Percentiles rank a stretch among this genome's conserved stretches.
phyloP scores from a whole-genome alignment of 495 filamentous ascomycete species.

The Pyrenula aspistea region DNA sequence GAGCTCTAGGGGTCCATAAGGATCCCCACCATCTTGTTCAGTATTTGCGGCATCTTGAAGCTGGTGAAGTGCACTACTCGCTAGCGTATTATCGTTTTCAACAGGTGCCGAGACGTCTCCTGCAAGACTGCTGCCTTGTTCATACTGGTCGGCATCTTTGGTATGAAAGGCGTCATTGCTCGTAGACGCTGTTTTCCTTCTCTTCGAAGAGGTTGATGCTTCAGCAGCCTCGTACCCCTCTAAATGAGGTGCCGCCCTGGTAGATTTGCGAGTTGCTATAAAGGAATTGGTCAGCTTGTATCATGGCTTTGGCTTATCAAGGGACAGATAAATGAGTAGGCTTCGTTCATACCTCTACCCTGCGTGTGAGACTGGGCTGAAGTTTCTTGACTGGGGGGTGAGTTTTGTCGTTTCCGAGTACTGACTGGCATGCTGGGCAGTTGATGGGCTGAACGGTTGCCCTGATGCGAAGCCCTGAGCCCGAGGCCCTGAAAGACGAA shows the following conservation, averaged over 20 bases:
- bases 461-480: neutral
- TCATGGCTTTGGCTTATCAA: too few species aligned
- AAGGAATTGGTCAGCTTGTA: neutral
- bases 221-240: neutral
- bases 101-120: neutral
- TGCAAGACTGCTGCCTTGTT: neutral
- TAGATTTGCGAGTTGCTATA: neutral
- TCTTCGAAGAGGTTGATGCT: neutral
- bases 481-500: neutral
- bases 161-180: neutral
- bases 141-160: neutral
- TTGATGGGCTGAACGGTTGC: neutral
- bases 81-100: neutral
- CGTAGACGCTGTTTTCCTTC: neutral
- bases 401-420: neutral
- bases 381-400: neutral
- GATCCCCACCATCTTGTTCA: neutral
- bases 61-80: neutral
- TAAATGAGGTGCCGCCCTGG: neutral
- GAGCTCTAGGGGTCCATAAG: slow-evolving; percentile 1
- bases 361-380: neutral
- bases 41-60: neutral
- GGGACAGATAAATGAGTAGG: neutral
- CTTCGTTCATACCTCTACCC: neutral
- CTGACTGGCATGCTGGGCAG: neutral